Conservation (phyloP, 2,329 filamentous ascomycete genomes). For the Dendryphion nanum region DNA sequence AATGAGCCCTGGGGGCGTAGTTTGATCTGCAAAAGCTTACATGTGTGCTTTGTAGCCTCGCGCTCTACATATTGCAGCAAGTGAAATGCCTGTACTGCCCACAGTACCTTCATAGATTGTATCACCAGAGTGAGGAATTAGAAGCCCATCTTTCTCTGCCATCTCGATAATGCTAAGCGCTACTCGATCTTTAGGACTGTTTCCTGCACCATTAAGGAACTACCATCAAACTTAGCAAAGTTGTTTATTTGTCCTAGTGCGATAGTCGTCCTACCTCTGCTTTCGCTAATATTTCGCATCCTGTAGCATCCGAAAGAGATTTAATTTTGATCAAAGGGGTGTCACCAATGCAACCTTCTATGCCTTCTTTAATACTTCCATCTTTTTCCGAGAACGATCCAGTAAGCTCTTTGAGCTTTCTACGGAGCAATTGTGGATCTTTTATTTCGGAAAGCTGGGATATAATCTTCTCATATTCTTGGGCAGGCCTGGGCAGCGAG, state of each 20-base stretch:
- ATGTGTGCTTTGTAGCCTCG: conserved; percentile 91
- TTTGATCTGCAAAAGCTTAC: conserved; percentile 39
- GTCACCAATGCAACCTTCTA: conserved; percentile 90
- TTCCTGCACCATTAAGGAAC: conserved; percentile 92
- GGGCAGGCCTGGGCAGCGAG: too few relatives aligned
- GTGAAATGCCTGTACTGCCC: conserved; percentile 91
- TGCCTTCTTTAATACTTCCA: conserved; percentile 65
- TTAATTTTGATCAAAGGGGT: conserved; percentile 86
- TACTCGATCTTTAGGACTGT: conserved; percentile 92
- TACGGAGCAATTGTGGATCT: too few relatives aligned
- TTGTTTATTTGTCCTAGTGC: too few relatives aligned
- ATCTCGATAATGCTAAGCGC: conserved; percentile 82
- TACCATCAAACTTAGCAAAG: too few relatives aligned
- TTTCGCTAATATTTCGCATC: conserved; percentile 87
- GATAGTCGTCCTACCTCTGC: conserved; percentile 69
- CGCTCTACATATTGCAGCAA: conserved; percentile 84
- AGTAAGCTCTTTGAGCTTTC: conserved; percentile 18
- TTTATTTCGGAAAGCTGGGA: conserved; percentile 20
- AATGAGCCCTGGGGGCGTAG: too few relatives aligned
- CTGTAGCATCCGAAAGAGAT: conserved; percentile 81
- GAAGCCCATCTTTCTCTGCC: conserved; percentile 74
- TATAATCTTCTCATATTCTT: conserved; percentile 15
- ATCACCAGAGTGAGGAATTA: conserved; percentile 79
- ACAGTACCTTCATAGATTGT: conserved; percentile 98
- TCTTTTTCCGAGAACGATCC: conserved; percentile 12